These are phyloP conservation scores for Debaryomycetaceae sp. DNA, from an alignment of 1,139 yeast genomes.

Conservation along the genomic window DNA sequence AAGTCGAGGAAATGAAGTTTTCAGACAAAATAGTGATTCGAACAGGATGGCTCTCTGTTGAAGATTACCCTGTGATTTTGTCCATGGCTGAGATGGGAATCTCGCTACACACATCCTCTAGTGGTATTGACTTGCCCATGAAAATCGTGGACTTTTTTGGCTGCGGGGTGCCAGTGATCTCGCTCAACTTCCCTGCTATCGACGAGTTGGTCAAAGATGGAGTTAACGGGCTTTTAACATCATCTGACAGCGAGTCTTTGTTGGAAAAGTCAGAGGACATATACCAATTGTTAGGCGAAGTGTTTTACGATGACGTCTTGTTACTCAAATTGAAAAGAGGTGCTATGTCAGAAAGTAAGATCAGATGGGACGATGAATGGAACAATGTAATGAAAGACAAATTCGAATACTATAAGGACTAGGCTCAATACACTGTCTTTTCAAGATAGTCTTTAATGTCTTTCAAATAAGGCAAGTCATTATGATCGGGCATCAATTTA, in stretches of 20 bases:
- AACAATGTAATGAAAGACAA: constrained; percentile 16
- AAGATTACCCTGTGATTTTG: constrained; percentile 75
- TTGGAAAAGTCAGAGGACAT: constrained; percentile 46
- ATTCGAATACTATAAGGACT: constrained; percentile 14
- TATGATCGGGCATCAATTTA: constrained; percentile 40
- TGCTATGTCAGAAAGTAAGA: constrained; percentile 63
- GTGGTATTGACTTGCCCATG: constrained; percentile 96
- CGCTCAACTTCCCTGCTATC: constrained; percentile 72
- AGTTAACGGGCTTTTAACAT: constrained; percentile 40
- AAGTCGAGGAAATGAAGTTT: constrained; percentile 41
- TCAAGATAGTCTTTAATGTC: constrained; percentile 12
- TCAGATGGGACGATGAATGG: constrained; percentile 84
- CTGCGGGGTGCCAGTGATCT: constrained; percentile 88
- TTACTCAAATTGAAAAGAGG: constrained; percentile 52
- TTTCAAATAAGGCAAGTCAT: constrained; percentile 20
- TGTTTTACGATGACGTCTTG: constrained; percentile 39
- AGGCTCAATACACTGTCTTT: constrained; percentile 2
- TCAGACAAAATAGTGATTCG: constrained; percentile 43
- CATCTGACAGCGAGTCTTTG: constrained; percentile 37
- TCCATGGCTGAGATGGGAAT: constrained; percentile 83
- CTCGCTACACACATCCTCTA: constrained; percentile 85
- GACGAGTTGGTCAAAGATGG: constrained; percentile 53
- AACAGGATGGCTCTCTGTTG: constrained; percentile 74
- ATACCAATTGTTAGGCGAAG: constrained; percentile 42
- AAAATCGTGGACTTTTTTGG: constrained; percentile 96